A percentile compares a stretch with the other conserved stretches of the same genome.
Conservation (phyloP, 2,329 filamentous ascomycete species). For the Verticillium nonalfalfae region DNA sequence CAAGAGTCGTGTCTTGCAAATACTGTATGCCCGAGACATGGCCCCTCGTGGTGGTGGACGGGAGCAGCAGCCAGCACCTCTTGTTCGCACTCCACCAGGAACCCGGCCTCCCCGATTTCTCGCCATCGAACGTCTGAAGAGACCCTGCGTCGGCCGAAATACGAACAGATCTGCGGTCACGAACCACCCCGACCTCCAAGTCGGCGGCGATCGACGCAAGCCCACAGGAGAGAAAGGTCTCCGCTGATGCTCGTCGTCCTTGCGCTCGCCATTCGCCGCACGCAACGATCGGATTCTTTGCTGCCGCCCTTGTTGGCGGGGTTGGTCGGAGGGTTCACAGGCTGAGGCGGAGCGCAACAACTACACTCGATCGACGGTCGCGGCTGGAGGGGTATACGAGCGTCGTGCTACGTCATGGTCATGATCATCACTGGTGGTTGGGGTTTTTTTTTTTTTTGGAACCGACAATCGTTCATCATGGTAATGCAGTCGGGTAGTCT, state of each 20-base stretch:
- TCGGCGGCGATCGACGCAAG: background rate
- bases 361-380: background rate
- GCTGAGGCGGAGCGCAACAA: background rate
- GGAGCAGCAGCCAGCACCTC: background rate
- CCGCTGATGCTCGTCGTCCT: constrained; percentile 3
- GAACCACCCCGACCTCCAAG: background rate
- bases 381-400: constrained; percentile 7
- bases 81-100: background rate
- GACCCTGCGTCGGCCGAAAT: background rate
- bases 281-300: constrained; percentile 4
- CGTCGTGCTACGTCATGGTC: constrained; percentile 10
- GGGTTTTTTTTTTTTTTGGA: background rate
- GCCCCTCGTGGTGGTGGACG: background rate
- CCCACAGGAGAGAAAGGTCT: background rate
- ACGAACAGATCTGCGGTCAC: background rate
- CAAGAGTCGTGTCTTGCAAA: background rate
- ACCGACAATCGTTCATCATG: constrained; percentile 8
- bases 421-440: background rate
- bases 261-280: constrained; percentile 5
- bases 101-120: background rate
- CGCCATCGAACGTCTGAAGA: background rate
- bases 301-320: constrained; percentile 1
- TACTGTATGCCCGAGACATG: background rate
- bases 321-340: background rate
- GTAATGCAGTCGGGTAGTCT: background rate